Evolutionary conservation across 2,329 filamentous ascomycete species (phyloP), one percentile per base, ranked within the genome.

Genomic region (Penicillium sp.): DNA sequence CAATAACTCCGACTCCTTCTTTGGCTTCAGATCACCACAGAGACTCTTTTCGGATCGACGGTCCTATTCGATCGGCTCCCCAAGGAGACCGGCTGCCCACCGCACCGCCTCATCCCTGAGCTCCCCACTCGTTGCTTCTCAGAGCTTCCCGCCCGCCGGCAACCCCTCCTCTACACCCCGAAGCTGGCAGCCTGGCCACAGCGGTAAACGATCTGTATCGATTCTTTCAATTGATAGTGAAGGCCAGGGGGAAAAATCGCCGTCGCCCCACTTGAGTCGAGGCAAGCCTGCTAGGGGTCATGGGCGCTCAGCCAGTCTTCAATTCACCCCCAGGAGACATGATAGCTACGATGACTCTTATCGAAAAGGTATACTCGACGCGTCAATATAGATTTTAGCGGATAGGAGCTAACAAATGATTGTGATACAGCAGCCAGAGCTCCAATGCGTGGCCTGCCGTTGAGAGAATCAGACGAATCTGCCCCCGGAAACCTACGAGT

Each of bases 291-390:
- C 68, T 18, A 85, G 85, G 64, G 84, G 87, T 4, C 92, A 96
- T 77, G 85, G 81, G 46, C 83, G 92, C 50, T 91, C 91, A 35
- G 85, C 90, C 23, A 96, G 92, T 77, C 76, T 96, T 56, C 92
- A 96, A 71, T 88, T 93, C 62, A 70, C 85, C 59, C 79, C 85
- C 45, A 80, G 80, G 58, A 73, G 73, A 57, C 69, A 73, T 54
- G 73, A 74, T 53, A 66, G 71, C 29, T 73, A 73, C 62, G 75
- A 75, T 51, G 75, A 74, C 40, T 60, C 69, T 22, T 68, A 69
- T 41, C 57, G 66, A 55, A 74, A 75, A 69, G 73, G 78, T 78
- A 74, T 6, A 41, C 18, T 15, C n/a, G 37, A 40, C 27, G 18
- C 37, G 22, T n/a, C 26, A 40, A n/a, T 41, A 23, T 20, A 3